These are phyloP conservation scores for Daedaleopsis sinensis DNA, from an alignment of 768 basidiomycete species.

Conservation along the genomic window DNA sequence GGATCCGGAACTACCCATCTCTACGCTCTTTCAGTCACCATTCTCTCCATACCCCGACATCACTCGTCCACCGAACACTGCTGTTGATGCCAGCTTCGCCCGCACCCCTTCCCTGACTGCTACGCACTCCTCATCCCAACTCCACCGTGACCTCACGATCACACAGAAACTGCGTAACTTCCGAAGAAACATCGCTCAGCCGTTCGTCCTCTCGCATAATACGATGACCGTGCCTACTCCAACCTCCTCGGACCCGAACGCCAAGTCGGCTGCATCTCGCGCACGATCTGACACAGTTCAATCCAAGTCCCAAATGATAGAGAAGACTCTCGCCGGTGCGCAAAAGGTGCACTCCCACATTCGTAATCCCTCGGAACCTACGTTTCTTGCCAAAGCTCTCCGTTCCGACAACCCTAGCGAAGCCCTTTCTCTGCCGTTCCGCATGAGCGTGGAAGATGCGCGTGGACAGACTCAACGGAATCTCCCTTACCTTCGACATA, in stretches of 20 bases:
- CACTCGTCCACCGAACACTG: constrained; percentile 27
- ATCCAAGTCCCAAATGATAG: constrained; percentile 35
- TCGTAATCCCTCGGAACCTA: constrained; percentile 49
- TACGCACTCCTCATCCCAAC: constrained; percentile 27
- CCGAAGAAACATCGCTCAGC: constrained; percentile 51
- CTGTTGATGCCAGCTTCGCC: constrained; percentile 13
- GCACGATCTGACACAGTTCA: constrained; percentile 33
- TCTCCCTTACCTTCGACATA: constrained; percentile 88
- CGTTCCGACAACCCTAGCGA: constrained; percentile 47
- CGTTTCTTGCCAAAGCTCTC: constrained; percentile 53
- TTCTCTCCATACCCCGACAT: constrained; percentile 34
- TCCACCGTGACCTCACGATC: constrained; percentile 46
- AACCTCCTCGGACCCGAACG: constrained; percentile 6
- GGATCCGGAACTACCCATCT: constrained; percentile 73
- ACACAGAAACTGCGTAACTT: constrained; percentile 48
- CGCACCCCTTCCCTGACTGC: constrained; percentile 16
- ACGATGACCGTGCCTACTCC: constrained; percentile 18
- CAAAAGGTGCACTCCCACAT: constrained; percentile 43
- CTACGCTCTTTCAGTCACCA: constrained; percentile 44
- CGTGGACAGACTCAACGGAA: constrained; percentile 63
- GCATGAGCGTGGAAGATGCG: constrained; percentile 56
- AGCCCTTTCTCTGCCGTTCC: constrained; percentile 60
- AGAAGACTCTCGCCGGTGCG: constrained; percentile 36
- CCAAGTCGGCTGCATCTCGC: constrained; percentile 11
- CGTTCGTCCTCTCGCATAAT: constrained; percentile 50